Percentiles rank a stretch among this genome's conserved stretches.
These are phyloP conservation scores for Zymoseptoria pseudotritici DNA, from an alignment of 2,329 filamentous ascomycete species.

Conservation along the genomic window DNA sequence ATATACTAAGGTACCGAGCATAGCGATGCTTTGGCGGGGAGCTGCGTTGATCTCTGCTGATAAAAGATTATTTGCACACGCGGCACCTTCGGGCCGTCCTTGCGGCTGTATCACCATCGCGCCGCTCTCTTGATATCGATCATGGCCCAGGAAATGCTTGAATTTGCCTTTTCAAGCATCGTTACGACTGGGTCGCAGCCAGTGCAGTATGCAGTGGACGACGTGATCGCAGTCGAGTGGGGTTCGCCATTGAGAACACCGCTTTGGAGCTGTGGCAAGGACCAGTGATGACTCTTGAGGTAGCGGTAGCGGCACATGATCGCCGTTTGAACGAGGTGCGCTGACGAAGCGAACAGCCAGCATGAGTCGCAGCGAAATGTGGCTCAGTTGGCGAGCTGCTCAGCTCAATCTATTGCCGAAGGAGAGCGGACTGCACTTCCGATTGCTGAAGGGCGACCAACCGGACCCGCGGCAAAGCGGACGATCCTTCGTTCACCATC, in stretches of 20 bases:
- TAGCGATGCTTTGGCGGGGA: too few species aligned
- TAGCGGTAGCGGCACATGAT: not conserved
- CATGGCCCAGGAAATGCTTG: too few species aligned
- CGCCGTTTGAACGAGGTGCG: not conserved
- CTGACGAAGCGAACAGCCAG: conserved; percentile 7
- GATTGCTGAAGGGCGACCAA: conserved; percentile 13
- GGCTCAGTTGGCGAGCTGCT: conserved; percentile 9
- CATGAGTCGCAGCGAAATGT: conserved; percentile 3
- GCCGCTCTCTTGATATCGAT: too few species aligned
- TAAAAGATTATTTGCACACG: too few species aligned
- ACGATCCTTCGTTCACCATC: conserved; percentile 5
- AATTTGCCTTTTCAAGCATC: too few species aligned
- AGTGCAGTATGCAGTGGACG: conserved; percentile 2
- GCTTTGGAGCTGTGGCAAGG: conserved; percentile 10
- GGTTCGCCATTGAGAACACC: conserved; percentile 3
- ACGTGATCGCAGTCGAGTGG: conserved; percentile 5
- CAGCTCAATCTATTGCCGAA: conserved; percentile 1
- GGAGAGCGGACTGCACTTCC: conserved; percentile 6
- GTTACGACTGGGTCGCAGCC: not conserved
- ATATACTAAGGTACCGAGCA: too few species aligned
- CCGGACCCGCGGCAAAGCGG: conserved; percentile 9
- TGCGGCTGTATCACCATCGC: too few species aligned
- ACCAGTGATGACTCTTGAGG: conserved; percentile 1
- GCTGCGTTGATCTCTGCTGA: too few species aligned
- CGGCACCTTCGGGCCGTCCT: too few species aligned